A percentile compares a stretch with the other conserved stretches of the same genome.
These are phyloP conservation scores for Cladosporium phlei DNA, from an alignment of 2,329 filamentous ascomycete genomes.

Conservation along the genomic window DNA sequence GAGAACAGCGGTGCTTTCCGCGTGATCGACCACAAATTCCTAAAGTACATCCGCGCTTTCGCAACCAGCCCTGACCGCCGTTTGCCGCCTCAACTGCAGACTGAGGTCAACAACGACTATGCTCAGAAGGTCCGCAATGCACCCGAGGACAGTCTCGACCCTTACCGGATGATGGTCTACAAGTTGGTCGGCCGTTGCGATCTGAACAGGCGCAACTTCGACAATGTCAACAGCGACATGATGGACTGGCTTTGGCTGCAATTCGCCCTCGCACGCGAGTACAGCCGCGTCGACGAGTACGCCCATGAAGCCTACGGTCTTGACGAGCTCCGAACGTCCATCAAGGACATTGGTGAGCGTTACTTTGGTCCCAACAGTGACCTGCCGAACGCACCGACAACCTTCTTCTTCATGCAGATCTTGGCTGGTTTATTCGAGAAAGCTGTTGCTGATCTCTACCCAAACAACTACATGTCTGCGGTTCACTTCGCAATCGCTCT, in stretches of 20 bases:
- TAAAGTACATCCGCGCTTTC: slow-evolving; percentile 81
- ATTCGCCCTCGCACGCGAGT: slow-evolving; percentile 59
- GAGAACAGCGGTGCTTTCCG: slow-evolving; percentile 75
- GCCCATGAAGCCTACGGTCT: slow-evolving; percentile 60
- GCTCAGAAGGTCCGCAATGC: slow-evolving; percentile 78
- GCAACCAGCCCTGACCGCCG: slow-evolving; percentile 70
- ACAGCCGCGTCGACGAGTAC: slow-evolving; percentile 56
- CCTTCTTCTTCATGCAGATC: slow-evolving; percentile 89
- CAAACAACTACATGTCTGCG: slow-evolving; percentile 85
- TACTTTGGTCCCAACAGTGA: slow-evolving; percentile 85
- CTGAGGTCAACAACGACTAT: slow-evolving; percentile 86
- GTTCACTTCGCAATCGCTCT: slow-evolving; percentile 92
- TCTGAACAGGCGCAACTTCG: slow-evolving; percentile 52
- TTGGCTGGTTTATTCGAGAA: slow-evolving; percentile 91
- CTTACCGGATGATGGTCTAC: slow-evolving; percentile 95
- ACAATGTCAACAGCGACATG: slow-evolving; percentile 54
- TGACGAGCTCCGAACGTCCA: slow-evolving; percentile 68
- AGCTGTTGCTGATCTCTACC: slow-evolving; percentile 84
- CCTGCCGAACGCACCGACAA: slow-evolving; percentile 73
- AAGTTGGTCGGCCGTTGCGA: slow-evolving; percentile 86
- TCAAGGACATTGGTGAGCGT: slow-evolving; percentile 82
- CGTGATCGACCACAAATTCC: slow-evolving; percentile 85
- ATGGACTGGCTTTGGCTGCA: slow-evolving; percentile 66
- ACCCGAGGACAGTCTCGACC: slow-evolving; percentile 81
- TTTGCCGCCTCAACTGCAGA: slow-evolving; percentile 72